phyloP scores from a whole-genome alignment of 2,329 filamentous ascomycete genomes.

The Pseudocercospora cruenta region DNA sequence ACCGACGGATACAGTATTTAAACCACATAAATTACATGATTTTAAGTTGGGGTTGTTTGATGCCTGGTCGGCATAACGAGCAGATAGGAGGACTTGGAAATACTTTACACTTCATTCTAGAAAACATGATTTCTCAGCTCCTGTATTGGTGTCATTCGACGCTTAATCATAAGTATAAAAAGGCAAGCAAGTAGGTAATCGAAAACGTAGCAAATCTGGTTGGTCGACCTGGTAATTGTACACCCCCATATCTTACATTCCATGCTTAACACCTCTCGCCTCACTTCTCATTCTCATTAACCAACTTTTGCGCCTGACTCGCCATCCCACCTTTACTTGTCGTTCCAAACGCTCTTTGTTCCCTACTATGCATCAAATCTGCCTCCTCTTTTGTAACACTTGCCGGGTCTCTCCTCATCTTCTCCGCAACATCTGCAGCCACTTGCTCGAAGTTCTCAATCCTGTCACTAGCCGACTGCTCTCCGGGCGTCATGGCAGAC shows the following conservation, averaged over 20 bases:
- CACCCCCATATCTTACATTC: too few relatives aligned
- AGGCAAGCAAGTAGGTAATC: too few relatives aligned
- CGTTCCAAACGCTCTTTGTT: slow-evolving; percentile 38
- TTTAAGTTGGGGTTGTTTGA: slow-evolving; percentile 1
- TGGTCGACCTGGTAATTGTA: too few relatives aligned
- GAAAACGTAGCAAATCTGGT: too few relatives aligned
- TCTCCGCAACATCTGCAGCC: slow-evolving; percentile 36
- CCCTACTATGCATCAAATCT: slow-evolving; percentile 36
- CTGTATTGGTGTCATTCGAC: too few relatives aligned
- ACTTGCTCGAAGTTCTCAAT: slow-evolving; percentile 39
- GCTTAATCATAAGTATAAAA: too few relatives aligned
- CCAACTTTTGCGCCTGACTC: slow-evolving; percentile 38
- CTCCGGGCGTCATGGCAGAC: slow-evolving; percentile 26
- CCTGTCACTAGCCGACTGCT: slow-evolving; percentile 39
- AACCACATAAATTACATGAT: background rate
- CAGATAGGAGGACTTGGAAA: background rate
- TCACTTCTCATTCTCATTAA: slow-evolving; percentile 36
- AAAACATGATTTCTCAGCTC: too few relatives aligned
- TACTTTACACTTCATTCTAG: too few relatives aligned
- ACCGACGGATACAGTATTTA: background rate
- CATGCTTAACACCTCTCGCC: background rate
- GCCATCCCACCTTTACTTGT: slow-evolving; percentile 41
- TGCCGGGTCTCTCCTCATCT: slow-evolving; percentile 40
- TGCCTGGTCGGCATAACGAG: background rate
- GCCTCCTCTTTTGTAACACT: slow-evolving; percentile 41